Evolutionary conservation across 345 rosid genomes (phyloP).

Genomic region (Balakata baccata): DNA sequence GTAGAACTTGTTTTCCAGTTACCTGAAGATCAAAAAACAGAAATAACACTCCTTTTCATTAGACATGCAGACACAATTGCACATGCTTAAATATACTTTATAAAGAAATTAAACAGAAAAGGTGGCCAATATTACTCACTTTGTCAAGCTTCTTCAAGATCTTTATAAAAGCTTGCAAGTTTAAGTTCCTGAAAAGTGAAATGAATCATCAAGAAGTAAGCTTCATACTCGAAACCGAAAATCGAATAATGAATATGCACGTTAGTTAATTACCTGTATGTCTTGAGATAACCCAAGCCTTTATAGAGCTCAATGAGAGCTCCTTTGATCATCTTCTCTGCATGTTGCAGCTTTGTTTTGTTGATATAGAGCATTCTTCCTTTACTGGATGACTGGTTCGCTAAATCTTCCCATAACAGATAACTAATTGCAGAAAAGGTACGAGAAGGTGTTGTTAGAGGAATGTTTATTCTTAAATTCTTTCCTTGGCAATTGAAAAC

Average conservation of each 20-base stretch:
- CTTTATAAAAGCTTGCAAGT: constrained; percentile 92
- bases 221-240: too few species aligned
- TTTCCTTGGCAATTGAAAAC: constrained; percentile 69
- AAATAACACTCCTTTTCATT: not conserved
- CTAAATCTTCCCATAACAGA: constrained; percentile 66
- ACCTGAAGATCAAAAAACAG: constrained; percentile 37
- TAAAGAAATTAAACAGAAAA: not conserved
- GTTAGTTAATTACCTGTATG: constrained; percentile 49
- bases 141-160: constrained; percentile 93
- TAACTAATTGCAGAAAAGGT: constrained; percentile 79
- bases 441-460: constrained; percentile 75
- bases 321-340: constrained; percentile 89
- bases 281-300: constrained; percentile 82
- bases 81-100: not conserved
- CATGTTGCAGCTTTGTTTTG: constrained; percentile 75
- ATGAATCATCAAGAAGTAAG: not conserved
- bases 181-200: constrained; percentile 67
- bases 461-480: constrained; percentile 76
- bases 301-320: constrained; percentile 83
- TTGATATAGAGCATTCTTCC: constrained; percentile 60
- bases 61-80: not conserved
- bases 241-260: too few species aligned
- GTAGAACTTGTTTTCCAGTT: constrained; percentile 84
- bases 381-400: constrained; percentile 65
- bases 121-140: constrained; percentile 36